Base-by-base conservation (phyloP, 768 basidiomycete genomes). In the Pholiota molesta region DNA sequence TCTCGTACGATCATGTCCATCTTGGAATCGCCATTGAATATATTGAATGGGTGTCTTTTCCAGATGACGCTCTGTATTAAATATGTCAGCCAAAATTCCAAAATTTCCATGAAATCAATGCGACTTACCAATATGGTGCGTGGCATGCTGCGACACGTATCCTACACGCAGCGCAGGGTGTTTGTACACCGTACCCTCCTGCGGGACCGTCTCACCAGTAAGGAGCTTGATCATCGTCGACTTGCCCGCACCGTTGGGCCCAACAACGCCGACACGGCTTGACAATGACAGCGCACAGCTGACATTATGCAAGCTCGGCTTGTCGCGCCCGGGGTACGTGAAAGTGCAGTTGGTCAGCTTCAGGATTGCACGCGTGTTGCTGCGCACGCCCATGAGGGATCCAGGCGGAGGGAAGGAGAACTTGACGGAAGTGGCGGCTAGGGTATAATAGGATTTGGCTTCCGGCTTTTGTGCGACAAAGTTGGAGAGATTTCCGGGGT, bases 21-120 rank as follows among this genome's bases (percentile, higher is more conserved):
- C 96, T 73, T 98, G 96, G 86, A 95, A 99, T 68, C 96, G 91
- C 96, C 96, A 99, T 78, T 97, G 95, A 69, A 98, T 97, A 72
- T 99, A 99, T 58, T 90, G 91, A 62, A 96, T 92, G 26, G 97
- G 94, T 5, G 95, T 97, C 80, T 99, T 97, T 77, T 97, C 95
- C 47, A 99, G 75, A 79, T 99, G 96, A 68, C 86, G 90, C 73
- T 97, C 94, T 91, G 59, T 61, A 33, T 26, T 52, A 52, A 31
- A 52, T 47, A 53, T 55, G 67, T 53, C 17, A 54, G 42, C 42
- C n/a, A 44, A 44, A 44, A 9, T 31, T 13, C 37, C 47, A 52
- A 37, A 6, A 37, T 37, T 11, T 29, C 9, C 14, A 31, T n/a
- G 21, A 17, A 40, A 29, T 26, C 55, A 19, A 21, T 69, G 26